Evolutionary conservation across 2,329 filamentous ascomycete species (phyloP), one percentile per base, ranked within the genome.

Genomic region (Colletotrichum nymphaeae): DNA sequence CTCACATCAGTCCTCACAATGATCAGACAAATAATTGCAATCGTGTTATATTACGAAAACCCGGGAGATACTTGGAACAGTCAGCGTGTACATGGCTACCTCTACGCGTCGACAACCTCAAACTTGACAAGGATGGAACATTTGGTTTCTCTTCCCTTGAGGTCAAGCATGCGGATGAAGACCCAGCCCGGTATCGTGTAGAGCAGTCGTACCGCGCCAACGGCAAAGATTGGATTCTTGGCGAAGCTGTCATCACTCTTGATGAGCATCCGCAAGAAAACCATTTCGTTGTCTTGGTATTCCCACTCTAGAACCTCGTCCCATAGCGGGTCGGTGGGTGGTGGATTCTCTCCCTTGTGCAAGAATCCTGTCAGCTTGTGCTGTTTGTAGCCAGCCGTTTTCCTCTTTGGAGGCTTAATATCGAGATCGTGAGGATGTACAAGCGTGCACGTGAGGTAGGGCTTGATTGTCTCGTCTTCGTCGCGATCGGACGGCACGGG

Each of bases 301-400:
- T 91, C 89, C 92, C 92, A 93, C 77, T 92, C 90, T 9, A 93
- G 82, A 16, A 83, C 84, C 79, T 93, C 90, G 75, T 93, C 87
- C 91, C 91, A 93, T 8, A 93, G 63, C 0, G 92, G 91, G 73
- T 93, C 90, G 0, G 86, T 91, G 0, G 86, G 79, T 0, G 87
- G 86, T 2, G 91, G 88, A 74, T 90, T 91, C 67, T 90, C 88
- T 22, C 86, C 88, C 35, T 83, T 83, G 78, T 91, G 89, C 62
- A 92, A 79, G 69, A 91, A 87, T 0, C 87, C 88, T 0, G 84
- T 77, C 19, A 90, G 79, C 74, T 86, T 88, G 78, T 91, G 90
- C 67, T 90, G 89, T 75, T 88, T 89, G 81, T 93, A 93, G 0
- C 85, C 83, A 0, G 80, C 76, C 1, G 91, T 93, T 84, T 93